Evolutionary conservation across 352 stramenopile genomes (phyloP).

Genomic region (Globisporangium lucens): DNA sequence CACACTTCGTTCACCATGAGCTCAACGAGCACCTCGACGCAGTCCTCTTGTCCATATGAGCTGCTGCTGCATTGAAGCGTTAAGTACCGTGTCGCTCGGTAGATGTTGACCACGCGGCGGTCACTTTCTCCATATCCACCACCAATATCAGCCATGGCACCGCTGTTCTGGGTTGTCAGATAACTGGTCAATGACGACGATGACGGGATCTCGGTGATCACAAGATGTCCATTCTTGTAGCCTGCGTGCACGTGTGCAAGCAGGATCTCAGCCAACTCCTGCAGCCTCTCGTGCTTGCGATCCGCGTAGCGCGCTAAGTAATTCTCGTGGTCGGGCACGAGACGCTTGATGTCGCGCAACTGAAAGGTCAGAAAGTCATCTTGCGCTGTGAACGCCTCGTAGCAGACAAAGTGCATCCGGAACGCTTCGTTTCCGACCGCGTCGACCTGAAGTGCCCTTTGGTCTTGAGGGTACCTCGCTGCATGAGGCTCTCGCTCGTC

Average conservation of each 20-base stretch:
- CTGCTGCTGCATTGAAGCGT: background rate
- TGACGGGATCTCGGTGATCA: conserved; percentile 40
- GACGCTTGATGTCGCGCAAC: conserved; percentile 35
- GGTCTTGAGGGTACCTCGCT: background rate
- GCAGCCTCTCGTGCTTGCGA: conserved; percentile 30
- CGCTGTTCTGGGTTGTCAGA: conserved; percentile 7
- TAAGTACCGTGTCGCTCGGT: conserved; percentile 48
- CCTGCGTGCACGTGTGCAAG: conserved; percentile 43
- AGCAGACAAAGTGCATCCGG: conserved; percentile 48
- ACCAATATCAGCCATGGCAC: conserved; percentile 1
- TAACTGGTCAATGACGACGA: background rate
- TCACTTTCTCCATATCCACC: conserved; percentile 13
- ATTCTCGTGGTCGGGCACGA: conserved; percentile 38
- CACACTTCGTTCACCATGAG: conserved; percentile 57
- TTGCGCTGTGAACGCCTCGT: conserved; percentile 44
- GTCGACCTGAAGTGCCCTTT: conserved; percentile 10
- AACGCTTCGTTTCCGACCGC: conserved; percentile 28
- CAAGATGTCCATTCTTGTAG: conserved; percentile 69
- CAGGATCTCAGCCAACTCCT: conserved; percentile 46
- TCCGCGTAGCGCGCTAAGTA: conserved; percentile 28
- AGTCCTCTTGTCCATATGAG: background rate
- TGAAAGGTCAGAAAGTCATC: conserved; percentile 52
- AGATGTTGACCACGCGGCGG: conserved; percentile 35
- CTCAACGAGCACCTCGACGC: conserved; percentile 24
- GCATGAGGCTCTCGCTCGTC: conserved; percentile 20